Percentiles rank a stretch among this genome's conserved stretches.
phyloP scores from a whole-genome alignment of 2,329 filamentous ascomycete species.

The Claviceps purpurea region DNA sequence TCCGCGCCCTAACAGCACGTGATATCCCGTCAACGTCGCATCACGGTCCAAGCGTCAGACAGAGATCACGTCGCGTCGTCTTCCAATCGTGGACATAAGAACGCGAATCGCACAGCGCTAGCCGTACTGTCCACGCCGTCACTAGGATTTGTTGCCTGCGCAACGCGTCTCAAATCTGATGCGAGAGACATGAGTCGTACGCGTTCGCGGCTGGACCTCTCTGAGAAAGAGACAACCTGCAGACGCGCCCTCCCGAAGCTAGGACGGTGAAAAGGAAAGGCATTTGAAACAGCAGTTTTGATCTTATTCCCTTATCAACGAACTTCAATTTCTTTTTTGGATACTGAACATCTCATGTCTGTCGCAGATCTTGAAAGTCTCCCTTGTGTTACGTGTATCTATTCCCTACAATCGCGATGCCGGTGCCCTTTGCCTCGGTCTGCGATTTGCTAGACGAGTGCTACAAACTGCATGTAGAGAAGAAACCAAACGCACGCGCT shows the following conservation, averaged over 20 bases:
- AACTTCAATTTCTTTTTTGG: neutral
- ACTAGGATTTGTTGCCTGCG: neutral
- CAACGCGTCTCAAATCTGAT: neutral
- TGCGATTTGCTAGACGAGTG: constrained; percentile 62
- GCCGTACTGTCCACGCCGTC: neutral
- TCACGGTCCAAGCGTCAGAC: neutral
- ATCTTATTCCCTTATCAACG: too few species aligned
- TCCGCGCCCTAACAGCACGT: constrained; percentile 13
- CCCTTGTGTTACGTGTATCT: neutral
- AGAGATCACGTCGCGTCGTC: neutral
- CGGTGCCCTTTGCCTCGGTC: constrained; percentile 54
- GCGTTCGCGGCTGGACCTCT: neutral
- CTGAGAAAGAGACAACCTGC: neutral
- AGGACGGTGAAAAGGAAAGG: neutral
- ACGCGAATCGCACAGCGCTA: neutral
- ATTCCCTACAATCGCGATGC: constrained; percentile 30
- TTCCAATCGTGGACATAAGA: neutral
- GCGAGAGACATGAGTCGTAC: neutral
- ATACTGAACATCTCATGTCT: neutral
- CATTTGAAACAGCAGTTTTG: too few species aligned
- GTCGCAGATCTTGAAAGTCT: neutral
- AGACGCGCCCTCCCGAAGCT: neutral
- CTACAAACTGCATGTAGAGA: constrained; percentile 30
- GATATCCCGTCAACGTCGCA: constrained; percentile 18
- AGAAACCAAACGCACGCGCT: constrained; percentile 19